Evolutionary conservation across 108 stramenopile species (phyloP), one percentile per base, ranked within the genome.

Genomic region (Nannochloropsis salina): DNA sequence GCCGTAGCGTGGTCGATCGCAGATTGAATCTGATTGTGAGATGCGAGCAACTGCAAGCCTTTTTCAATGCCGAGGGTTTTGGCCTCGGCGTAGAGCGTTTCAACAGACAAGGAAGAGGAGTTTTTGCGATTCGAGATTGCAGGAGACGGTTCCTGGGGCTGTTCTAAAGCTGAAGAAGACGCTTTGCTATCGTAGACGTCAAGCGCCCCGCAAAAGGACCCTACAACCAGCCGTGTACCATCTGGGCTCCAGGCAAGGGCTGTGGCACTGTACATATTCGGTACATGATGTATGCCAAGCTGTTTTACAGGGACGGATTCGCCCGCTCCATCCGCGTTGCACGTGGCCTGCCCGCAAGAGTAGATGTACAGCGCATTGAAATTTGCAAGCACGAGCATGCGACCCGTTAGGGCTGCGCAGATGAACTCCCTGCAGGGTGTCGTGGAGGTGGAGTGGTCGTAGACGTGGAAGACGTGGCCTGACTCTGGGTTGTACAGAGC

Each of bases 151-250:
- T 51, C 47, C 10, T 51, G 10, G 41, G 18, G 91, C 92, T 10
- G 83, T 83, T 21, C 85, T 83, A 9, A 93, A 82, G 20, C 86
- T 88, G 85, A 88, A 90, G 45, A 93, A 88, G 83, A 92, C 91
- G 11, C 92, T 92, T 81, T 94, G 93, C 40, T 74, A 51, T 94
- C 93, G 82, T 91, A 93, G 15, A 93, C 51, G 84, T 94, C 93
- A 5, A 91, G 84, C 9, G 80, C 83, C 9, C 93, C 93, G 85
- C 93, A 94, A 20, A 93, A 86, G 15, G 92, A 81, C 1, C 93
- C 93, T 6, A 93, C 86, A 15, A 92, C 93, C 0, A 94, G 82
- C 1, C 88, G 85, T 2, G 85, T 85, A 5, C 93, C 93, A 83
- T 94, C 93, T 5, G 90, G 61, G 84, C 92, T 92, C 93, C 93